Conservation (phyloP, 495 filamentous ascomycete species). For the Geoglossum glabrum region DNA sequence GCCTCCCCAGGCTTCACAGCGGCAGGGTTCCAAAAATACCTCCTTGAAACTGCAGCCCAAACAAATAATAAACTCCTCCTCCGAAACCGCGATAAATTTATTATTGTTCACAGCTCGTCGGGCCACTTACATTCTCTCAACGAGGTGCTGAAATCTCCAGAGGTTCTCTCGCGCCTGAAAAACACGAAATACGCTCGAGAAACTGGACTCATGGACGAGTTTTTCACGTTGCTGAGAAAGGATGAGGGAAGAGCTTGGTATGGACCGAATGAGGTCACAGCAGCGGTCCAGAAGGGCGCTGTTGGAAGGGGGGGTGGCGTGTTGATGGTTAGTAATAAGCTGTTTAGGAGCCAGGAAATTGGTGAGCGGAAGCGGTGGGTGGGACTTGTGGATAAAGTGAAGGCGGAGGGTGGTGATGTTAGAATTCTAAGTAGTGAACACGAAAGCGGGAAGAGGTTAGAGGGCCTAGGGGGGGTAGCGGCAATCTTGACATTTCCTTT, state of each 20-base stretch:
- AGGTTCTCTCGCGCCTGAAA: conserved; percentile 52
- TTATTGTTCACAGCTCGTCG: conserved; percentile 66
- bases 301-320: conserved; percentile 71
- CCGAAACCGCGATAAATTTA: conserved; percentile 38
- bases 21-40: conserved; percentile 56
- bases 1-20: conserved; percentile 83
- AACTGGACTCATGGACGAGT: conserved; percentile 68
- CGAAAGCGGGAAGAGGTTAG: conserved; percentile 77
- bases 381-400: conserved; percentile 72
- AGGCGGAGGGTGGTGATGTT: conserved; percentile 70
- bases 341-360: conserved; percentile 77
- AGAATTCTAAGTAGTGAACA: conserved; percentile 79
- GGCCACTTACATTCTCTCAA: conserved; percentile 72
- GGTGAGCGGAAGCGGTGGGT: conserved; percentile 65
- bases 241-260: conserved; percentile 90
- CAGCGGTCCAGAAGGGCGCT: conserved; percentile 71
- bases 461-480: conserved; percentile 70
- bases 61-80: conserved; percentile 44
- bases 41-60: conserved; percentile 48
- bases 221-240: conserved; percentile 56
- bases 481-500: conserved; percentile 83
- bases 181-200: conserved; percentile 78
- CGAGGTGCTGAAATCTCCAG: conserved; percentile 61
- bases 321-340: conserved; percentile 61
- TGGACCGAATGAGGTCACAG: conserved; percentile 65